These are phyloP conservation scores for Achaetomiella virescens DNA, from an alignment of 495 filamentous ascomycete genomes.

Conservation along the genomic window DNA sequence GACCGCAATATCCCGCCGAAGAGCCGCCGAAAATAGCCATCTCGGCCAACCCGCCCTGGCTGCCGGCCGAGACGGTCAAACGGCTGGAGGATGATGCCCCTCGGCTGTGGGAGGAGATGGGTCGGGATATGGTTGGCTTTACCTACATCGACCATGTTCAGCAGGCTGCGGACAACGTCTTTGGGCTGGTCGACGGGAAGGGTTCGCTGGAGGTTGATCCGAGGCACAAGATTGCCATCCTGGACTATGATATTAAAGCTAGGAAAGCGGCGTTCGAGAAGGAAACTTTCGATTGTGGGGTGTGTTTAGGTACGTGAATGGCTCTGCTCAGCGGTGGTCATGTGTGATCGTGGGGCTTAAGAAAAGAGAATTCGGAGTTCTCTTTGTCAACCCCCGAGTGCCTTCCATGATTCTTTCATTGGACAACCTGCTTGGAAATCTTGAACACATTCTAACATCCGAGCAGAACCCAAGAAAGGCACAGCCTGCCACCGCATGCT, in stretches of 20 bases:
- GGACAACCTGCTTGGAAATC: not conserved
- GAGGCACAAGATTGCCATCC: conserved; percentile 62
- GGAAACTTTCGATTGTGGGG: conserved; percentile 81
- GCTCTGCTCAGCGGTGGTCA: not conserved
- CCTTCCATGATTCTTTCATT: not conserved
- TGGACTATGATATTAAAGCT: conserved; percentile 72
- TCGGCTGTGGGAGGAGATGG: conserved; percentile 76
- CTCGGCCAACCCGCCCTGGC: conserved; percentile 61
- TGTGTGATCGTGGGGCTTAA: too few species aligned
- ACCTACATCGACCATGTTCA: conserved; percentile 83
- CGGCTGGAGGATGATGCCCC: conserved; percentile 55
- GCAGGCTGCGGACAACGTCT: conserved; percentile 68
- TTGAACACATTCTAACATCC: conserved; percentile 18
- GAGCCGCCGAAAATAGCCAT: conserved; percentile 62
- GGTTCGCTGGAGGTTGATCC: conserved; percentile 48
- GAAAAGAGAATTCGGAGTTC: too few species aligned
- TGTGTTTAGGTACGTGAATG: conserved; percentile 60
- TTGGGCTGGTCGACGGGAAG: conserved; percentile 56
- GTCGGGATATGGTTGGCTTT: conserved; percentile 69
- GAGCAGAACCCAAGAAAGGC: conserved; percentile 84
- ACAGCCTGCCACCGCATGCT: conserved; percentile 67
- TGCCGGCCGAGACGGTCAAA: conserved; percentile 52
- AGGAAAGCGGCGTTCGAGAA: conserved; percentile 69
- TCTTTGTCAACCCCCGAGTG: not conserved
- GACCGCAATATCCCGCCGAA: conserved; percentile 66